Base-by-base conservation (phyloP, 805 yeast genomes). In the Metschnikowia borealis region DNA sequence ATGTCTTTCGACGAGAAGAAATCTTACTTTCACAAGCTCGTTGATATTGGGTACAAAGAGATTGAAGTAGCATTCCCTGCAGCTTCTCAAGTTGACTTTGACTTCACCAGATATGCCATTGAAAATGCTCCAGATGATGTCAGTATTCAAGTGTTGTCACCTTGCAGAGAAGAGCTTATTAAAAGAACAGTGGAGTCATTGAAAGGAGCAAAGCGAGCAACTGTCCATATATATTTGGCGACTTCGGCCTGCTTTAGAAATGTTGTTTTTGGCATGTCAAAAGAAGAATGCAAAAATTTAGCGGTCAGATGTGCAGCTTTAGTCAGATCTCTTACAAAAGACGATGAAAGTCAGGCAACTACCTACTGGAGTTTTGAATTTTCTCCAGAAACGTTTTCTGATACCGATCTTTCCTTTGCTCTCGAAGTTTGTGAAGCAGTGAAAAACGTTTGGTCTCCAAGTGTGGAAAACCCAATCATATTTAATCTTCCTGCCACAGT, bases 401-500 rank as follows among this genome's bases (percentile, higher is more conserved):
- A 85, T 63, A 82, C 91, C 3, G 77, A 79, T 37, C 72, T 81
- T 6, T 87, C 83, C 29, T 87, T 72, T 65, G 83, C 84, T 4
- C 61, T 87, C 8, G 70, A 78, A 57, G 77, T 87, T 20, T 84
- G 91, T 67, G 88, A 85, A 61, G 87, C 87, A 14, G 94, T 87
- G 33, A 84, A 83, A 65, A 68, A 66, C 20, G 89, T 86, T 5
- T 87, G 95, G 95, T 80, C 65, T 29, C 92, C 94, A 31, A 63
- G 84, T 2, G 76, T 50, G 20, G 84, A 80, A 37, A 72, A 74
- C 52, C 90, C 90, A 44, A 84, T 87, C 54, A 84, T 87, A 54
- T 86, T 87, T 73, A 87, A 87, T 67, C 74, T 87, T 54, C 95
- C 95, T 3, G 94, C 95, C 20, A 87, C 95, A 13, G 92, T 87